Percentiles rank a stretch among this genome's conserved stretches.
phyloP scores from a whole-genome alignment of 495 filamentous ascomycete species.

The Neurospora sp. region DNA sequence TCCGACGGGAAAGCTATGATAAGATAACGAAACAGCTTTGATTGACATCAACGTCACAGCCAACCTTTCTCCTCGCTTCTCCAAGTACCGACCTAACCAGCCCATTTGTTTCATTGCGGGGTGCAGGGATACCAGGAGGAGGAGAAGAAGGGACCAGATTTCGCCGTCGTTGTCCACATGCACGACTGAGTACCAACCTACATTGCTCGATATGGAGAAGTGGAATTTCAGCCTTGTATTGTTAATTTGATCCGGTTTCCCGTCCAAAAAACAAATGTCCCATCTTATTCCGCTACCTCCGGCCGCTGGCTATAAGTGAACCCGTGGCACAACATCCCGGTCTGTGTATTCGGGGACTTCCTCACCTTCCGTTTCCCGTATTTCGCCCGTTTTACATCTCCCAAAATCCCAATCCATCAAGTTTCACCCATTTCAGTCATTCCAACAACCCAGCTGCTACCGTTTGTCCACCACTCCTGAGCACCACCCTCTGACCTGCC shows the following conservation, averaged over 20 bases:
- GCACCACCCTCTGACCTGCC: conserved; percentile 63
- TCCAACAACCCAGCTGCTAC: conserved; percentile 81
- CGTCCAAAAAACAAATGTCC: too few species aligned
- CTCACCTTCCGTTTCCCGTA: not conserved
- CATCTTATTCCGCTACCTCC: not conserved
- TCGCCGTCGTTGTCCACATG: not conserved
- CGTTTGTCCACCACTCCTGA: conserved; percentile 70
- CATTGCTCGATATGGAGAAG: not conserved
- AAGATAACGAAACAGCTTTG: not conserved
- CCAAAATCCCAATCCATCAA: not conserved
- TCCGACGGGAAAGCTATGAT: not conserved
- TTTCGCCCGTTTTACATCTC: not conserved
- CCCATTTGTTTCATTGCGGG: not conserved
- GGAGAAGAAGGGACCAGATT: not conserved
- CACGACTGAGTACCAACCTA: not conserved
- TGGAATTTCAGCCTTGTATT: not conserved
- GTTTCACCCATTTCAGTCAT: conserved; percentile 15
- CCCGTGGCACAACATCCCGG: not conserved
- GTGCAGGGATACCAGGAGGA: not conserved
- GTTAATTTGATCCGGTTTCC: not conserved
- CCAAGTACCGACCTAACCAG: not conserved
- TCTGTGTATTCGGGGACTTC: not conserved
- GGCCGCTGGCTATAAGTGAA: not conserved
- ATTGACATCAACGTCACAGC: not conserved
- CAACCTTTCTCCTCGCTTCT: not conserved